These are phyloP conservation scores for Penicillium thymicola DNA, from an alignment of 2,329 filamentous ascomycete species.

Conservation along the genomic window DNA sequence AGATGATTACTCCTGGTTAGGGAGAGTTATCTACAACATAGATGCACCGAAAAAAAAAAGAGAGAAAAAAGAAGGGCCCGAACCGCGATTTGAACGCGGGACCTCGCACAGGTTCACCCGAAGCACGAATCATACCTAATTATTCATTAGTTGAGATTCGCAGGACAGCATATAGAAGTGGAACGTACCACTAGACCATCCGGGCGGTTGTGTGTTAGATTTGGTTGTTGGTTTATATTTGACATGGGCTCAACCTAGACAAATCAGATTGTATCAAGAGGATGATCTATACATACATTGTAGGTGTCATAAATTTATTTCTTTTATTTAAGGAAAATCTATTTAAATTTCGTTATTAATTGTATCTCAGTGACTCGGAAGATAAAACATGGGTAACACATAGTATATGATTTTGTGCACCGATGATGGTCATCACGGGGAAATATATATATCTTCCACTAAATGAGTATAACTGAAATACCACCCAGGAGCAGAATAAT, in stretches of 20 bases:
- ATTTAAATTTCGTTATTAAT: neutral
- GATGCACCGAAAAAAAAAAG: too few species aligned
- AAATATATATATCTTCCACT: neutral
- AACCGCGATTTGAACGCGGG: slow-evolving; percentile 3
- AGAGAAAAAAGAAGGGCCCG: neutral
- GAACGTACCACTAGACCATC: slow-evolving; percentile 2
- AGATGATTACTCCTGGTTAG: neutral
- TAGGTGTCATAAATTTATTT: neutral
- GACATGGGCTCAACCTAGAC: accelerated
- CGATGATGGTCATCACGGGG: neutral
- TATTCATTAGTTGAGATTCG: neutral
- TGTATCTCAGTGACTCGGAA: neutral
- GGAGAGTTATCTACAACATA: too few species aligned
- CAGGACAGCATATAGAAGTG: neutral
- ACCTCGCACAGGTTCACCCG: slow-evolving; percentile 1
- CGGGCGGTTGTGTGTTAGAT: neutral
- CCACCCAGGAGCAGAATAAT: neutral
- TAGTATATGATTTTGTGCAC: neutral
- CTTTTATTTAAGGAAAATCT: neutral
- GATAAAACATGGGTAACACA: neutral
- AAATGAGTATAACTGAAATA: neutral
- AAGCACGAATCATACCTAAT: slow-evolving; percentile 2
- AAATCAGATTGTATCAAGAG: neutral
- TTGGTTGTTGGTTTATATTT: too few species aligned
- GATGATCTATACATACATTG: neutral